Evolutionary conservation across 768 basidiomycete genomes (phyloP).

Genomic region (Bullera alba): DNA sequence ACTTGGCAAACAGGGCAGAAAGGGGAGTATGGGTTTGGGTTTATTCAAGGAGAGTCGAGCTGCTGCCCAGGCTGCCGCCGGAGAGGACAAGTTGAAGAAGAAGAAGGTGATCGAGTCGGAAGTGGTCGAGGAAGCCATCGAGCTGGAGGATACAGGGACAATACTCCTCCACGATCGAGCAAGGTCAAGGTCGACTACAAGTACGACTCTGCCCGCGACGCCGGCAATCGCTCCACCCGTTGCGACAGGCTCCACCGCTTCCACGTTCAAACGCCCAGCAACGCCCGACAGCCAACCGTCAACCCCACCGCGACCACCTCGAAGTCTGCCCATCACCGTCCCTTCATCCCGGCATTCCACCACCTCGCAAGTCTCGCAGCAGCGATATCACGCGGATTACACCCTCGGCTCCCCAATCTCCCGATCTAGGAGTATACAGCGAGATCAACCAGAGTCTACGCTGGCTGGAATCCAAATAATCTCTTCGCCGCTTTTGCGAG

Average conservation of each 20-base stretch:
- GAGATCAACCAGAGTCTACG: conserved; percentile 8
- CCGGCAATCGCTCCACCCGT: neutral
- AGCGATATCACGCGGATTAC: neutral
- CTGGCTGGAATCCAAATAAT: conserved; percentile 6
- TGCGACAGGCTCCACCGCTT: too few species aligned
- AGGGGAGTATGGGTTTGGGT: conserved; percentile 48
- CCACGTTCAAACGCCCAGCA: too few species aligned
- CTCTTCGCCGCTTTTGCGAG: conserved; percentile 11
- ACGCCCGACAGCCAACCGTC: too few species aligned
- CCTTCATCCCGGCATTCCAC: too few species aligned
- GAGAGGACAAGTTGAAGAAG: neutral
- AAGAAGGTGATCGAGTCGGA: conserved; percentile 9
- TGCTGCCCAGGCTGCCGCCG: too few species aligned
- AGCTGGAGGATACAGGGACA: neutral
- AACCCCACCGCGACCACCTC: too few species aligned
- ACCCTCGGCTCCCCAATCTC: neutral
- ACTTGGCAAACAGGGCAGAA: conserved; percentile 40
- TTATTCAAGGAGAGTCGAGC: conserved; percentile 46
- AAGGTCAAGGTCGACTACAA: neutral
- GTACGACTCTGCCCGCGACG: neutral
- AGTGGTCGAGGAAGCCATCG: neutral
- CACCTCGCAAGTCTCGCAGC: too few species aligned
- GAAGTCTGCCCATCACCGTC: too few species aligned
- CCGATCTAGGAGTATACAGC: neutral
- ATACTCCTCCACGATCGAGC: conserved; percentile 3